phyloP scores from a whole-genome alignment of 495 filamentous ascomycete genomes.

The Penicillium robsamsonii region DNA sequence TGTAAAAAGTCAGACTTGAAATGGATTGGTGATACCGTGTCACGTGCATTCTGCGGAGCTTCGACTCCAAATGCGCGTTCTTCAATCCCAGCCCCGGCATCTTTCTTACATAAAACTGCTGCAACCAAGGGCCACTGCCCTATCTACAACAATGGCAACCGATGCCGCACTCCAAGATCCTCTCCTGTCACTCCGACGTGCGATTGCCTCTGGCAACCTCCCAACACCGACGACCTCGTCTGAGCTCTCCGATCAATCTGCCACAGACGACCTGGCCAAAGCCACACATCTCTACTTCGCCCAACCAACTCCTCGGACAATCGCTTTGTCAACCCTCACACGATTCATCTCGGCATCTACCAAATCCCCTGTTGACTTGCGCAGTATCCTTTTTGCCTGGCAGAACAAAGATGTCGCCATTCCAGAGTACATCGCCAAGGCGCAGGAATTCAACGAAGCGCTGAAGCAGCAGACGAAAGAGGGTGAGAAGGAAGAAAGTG shows the following conservation, averaged over 20 bases:
- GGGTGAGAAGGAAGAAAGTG: constrained; percentile 46
- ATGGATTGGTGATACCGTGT: not conserved
- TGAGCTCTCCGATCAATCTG: constrained; percentile 48
- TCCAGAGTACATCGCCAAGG: constrained; percentile 82
- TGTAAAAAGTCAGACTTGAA: not conserved
- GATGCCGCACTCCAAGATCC: constrained; percentile 59
- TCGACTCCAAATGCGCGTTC: constrained; percentile 13
- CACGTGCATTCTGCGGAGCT: constrained; percentile 15
- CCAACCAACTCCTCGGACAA: constrained; percentile 56
- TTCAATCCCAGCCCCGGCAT: not conserved
- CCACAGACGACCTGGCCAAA: constrained; percentile 60
- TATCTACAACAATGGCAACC: constrained; percentile 27
- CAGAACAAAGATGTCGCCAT: constrained; percentile 84
- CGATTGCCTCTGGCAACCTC: constrained; percentile 64
- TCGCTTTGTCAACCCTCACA: constrained; percentile 73
- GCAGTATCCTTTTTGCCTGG: constrained; percentile 94
- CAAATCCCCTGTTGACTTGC: constrained; percentile 75
- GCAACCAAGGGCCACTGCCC: constrained; percentile 16
- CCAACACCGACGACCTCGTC: constrained; percentile 68
- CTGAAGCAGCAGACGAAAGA: constrained; percentile 57
- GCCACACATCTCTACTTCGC: constrained; percentile 84
- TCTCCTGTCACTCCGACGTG: constrained; percentile 73
- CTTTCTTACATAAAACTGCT: constrained; percentile 11
- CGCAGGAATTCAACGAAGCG: constrained; percentile 76
- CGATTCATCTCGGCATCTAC: constrained; percentile 69